Percentiles rank a stretch among this genome's conserved stretches.
Conservation (phyloP, 768 basidiomycete genomes). For the Thelephora ganbajun region DNA sequence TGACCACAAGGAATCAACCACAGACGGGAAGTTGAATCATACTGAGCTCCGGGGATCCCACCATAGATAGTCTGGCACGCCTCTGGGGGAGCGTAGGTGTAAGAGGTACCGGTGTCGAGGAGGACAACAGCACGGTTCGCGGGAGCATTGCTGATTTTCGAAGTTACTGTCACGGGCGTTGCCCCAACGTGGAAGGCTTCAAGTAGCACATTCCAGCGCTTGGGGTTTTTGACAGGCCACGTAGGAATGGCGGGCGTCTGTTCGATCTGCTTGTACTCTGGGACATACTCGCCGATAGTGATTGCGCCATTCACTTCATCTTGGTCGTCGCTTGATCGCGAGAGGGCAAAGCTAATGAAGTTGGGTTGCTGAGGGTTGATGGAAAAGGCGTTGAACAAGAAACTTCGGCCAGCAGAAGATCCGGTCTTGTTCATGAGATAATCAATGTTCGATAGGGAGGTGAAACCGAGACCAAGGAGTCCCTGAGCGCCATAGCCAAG, state of each 20-base stretch:
- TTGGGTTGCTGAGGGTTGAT: slow-evolving; percentile 61
- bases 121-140: slow-evolving; percentile 59
- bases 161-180: slow-evolving; percentile 36
- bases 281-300: slow-evolving; percentile 61
- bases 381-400: slow-evolving; percentile 66
- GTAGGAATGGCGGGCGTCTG: slow-evolving; percentile 50
- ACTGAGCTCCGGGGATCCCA: slow-evolving; percentile 46
- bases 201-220: slow-evolving; percentile 64
- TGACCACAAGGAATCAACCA: slow-evolving; percentile 65
- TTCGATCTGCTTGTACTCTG: slow-evolving; percentile 44
- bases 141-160: slow-evolving; percentile 42
- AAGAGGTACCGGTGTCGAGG: slow-evolving; percentile 74
- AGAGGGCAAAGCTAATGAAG: slow-evolving; percentile 66
- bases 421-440: slow-evolving; percentile 38
- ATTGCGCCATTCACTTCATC: slow-evolving; percentile 55
- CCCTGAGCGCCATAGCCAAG: slow-evolving; percentile 58
- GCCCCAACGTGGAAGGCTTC: slow-evolving; percentile 56
- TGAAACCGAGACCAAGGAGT: slow-evolving; percentile 68
- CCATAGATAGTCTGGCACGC: slow-evolving; percentile 62
- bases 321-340: slow-evolving; percentile 37
- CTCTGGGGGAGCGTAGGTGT: slow-evolving; percentile 60
- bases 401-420: slow-evolving; percentile 45
- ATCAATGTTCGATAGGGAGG: slow-evolving; percentile 62
- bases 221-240: slow-evolving; percentile 51
- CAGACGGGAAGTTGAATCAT: slow-evolving; percentile 33